Conservation (phyloP, 495 filamentous ascomycete genomes). For the Penicillium nucicola region DNA sequence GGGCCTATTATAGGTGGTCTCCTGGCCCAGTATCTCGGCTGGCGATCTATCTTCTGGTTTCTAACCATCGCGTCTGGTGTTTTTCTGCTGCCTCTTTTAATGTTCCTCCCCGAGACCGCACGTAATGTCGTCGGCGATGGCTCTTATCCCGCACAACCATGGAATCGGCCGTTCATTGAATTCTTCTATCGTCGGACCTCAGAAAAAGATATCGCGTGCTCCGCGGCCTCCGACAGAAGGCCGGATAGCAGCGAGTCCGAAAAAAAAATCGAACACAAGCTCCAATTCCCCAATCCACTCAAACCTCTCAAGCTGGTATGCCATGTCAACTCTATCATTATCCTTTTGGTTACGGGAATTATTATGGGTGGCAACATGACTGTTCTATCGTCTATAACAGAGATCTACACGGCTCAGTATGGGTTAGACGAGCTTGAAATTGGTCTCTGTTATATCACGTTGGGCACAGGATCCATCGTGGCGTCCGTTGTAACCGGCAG, state of each 20-base stretch:
- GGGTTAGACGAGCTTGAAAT: constrained; percentile 28
- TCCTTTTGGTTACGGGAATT: constrained; percentile 38
- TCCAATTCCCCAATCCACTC: constrained; percentile 23
- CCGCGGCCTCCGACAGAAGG: not conserved
- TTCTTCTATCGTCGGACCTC: constrained; percentile 8
- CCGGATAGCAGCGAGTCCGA: not conserved
- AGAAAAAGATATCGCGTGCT: not conserved
- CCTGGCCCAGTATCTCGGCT: constrained; percentile 62
- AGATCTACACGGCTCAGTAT: constrained; percentile 20
- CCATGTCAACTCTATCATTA: constrained; percentile 50
- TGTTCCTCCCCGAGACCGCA: constrained; percentile 44
- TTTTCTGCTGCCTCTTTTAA: constrained; percentile 26
- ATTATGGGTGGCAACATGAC: constrained; percentile 27
- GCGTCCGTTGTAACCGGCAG: constrained; percentile 25
- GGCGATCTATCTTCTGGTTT: constrained; percentile 75
- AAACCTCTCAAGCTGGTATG: constrained; percentile 42
- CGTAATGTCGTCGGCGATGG: constrained; percentile 49
- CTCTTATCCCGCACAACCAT: constrained; percentile 31
- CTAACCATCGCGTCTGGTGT: constrained; percentile 56
- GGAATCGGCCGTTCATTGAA: constrained; percentile 31
- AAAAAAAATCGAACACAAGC: constrained; percentile 6
- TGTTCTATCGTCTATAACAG: constrained; percentile 25
- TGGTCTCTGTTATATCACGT: constrained; percentile 34
- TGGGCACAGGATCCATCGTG: constrained; percentile 33
- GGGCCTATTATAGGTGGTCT: constrained; percentile 65